Evolutionary conservation across 2,329 filamentous ascomycete genomes (phyloP).

Genomic region (Pseudonectria foliicola): DNA sequence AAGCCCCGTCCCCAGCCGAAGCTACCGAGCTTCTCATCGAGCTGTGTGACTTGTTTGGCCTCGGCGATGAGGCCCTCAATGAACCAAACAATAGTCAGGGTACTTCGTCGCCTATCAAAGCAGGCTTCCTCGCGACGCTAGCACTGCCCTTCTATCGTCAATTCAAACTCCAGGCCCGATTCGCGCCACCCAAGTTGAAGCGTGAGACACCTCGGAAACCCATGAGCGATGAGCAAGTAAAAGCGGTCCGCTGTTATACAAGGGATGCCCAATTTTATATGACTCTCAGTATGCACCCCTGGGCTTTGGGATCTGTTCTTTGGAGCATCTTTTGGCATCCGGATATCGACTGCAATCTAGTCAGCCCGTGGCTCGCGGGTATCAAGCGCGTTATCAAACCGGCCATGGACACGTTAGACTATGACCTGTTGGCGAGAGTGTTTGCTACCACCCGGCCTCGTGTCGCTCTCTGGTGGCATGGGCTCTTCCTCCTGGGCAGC

Average conservation of each 20-base stretch:
- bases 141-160: constrained; percentile 21
- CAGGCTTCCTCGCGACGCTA: constrained; percentile 18
- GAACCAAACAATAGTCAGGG: constrained; percentile 1
- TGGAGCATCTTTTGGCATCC: constrained; percentile 27
- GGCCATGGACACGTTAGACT: constrained; percentile 13
- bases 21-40: constrained; percentile 19
- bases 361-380: constrained; percentile 22
- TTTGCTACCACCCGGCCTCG: constrained; percentile 21
- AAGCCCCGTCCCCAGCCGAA: constrained; percentile 12
- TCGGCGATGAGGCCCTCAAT: constrained; percentile 12
- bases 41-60: constrained; percentile 20
- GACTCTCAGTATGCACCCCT: constrained; percentile 25
- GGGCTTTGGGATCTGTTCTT: constrained; percentile 18
- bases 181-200: constrained; percentile 13
- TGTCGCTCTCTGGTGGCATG: constrained; percentile 23
- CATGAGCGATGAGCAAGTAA: constrained; percentile 6
- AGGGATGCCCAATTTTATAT: constrained; percentile 21
- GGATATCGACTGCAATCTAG: constrained; percentile 23
- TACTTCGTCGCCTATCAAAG: constrained; percentile 17
- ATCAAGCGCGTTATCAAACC: constrained; percentile 17
- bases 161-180: constrained; percentile 18
- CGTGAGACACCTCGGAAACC: constrained; percentile 1
- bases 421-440: constrained; percentile 16
- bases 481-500: constrained; percentile 20
- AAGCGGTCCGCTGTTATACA: constrained; percentile 13